Base-by-base conservation (phyloP, 495 filamentous ascomycete genomes). In the Collariella sp. region DNA sequence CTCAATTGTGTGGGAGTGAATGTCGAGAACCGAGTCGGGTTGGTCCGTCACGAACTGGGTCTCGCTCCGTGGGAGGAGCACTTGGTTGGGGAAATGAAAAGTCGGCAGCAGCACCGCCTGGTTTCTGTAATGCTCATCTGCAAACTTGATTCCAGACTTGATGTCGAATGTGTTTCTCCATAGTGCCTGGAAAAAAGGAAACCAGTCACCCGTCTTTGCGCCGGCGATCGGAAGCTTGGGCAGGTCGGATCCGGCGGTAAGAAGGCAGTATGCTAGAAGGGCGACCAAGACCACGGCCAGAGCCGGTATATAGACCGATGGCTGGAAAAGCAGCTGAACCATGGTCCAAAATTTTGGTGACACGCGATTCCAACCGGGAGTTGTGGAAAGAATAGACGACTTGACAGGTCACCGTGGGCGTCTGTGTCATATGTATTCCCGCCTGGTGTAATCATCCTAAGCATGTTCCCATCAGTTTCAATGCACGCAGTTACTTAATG, bases 41-140 rank as follows among this genome's bases (percentile, higher is more conserved):
- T 78, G 74, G 18, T 74, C 68, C 22, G 65, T 54, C 33, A 77
- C 66, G 62, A 70, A 78, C 48, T 70, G 63, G 6, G 66, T 58
- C 36, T 73, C 63, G 15, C 65, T 52, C 1, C 59, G 60, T 1
- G 76, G 75, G n/a, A 78, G 54, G 10, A 76, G 22, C 0, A 79
- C 61, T 29, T 62, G 48, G 56, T 66, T 57, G 36, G 50, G 38
- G 15, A 43, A 20, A 22, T 61, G 58, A 6, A 50, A 22, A 4
- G 69, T 15, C 19, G 70, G 68, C 0, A 72, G 22, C 36, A 71
- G 50, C 35, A 57, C 64, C 1, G 68, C 42, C 43, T 60, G 40
- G 57, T 66, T 46, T 5, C 46, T 46, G 54, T 63, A 64, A 22
- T 61, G 46, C 0, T 34, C 20, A 42, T 74, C 62, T 4, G 66